Evolutionary conservation across 345 rosid species (phyloP).

Genomic region (Salix suchowensis): DNA sequence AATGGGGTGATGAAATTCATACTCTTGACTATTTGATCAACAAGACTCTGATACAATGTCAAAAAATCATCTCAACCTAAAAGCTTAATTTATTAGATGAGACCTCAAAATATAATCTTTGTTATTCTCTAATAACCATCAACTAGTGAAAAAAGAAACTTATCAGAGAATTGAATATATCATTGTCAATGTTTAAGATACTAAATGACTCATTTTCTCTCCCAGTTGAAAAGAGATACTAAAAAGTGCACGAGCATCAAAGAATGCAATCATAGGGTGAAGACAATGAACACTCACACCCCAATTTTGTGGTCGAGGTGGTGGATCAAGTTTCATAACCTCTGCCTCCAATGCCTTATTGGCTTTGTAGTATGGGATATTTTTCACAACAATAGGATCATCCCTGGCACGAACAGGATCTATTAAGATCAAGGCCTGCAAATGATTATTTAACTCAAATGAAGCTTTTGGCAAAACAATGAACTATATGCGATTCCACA

Average conservation of each 20-base stretch:
- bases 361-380: slow-evolving; percentile 78
- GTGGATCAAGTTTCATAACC: slow-evolving; percentile 68
- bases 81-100: too few species aligned
- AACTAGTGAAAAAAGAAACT: neutral
- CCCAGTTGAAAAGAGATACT: neutral
- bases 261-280: slow-evolving; percentile 1
- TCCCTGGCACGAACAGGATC: slow-evolving; percentile 84
- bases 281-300: slow-evolving; percentile 57
- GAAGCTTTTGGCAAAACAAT: neutral
- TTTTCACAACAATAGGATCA: slow-evolving; percentile 74
- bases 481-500: neutral
- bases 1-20: too few species aligned
- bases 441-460: slow-evolving; percentile 7
- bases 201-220: neutral
- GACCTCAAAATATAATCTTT: too few species aligned
- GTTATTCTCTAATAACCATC: too few species aligned
- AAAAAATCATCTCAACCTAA: too few species aligned
- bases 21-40: too few species aligned
- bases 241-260: neutral
- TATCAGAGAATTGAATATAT: neutral
- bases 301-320: slow-evolving; percentile 85
- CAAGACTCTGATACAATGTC: too few species aligned
- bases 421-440: slow-evolving; percentile 69
- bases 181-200: neutral
- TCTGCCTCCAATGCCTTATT: slow-evolving; percentile 75